A percentile compares a stretch with the other conserved stretches of the same genome.
phyloP scores from a whole-genome alignment of 164 flowering plant genomes.

The Piper longum region DNA sequence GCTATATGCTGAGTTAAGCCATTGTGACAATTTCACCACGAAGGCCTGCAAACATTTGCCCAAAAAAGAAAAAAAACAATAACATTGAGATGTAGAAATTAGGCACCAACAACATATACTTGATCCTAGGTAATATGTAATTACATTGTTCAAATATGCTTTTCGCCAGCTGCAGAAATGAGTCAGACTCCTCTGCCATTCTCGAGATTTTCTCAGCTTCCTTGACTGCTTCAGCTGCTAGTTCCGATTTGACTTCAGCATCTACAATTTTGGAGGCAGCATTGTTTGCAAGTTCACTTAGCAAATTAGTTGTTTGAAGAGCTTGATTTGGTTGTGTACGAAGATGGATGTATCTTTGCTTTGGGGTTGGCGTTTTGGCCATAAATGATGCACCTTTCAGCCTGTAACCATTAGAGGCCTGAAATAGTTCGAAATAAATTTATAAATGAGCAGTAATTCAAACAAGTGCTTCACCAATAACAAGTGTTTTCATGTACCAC shows the following conservation, averaged over 20 bases:
- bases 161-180: conserved; percentile 32
- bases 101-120: not conserved
- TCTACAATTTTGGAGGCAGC: conserved; percentile 68
- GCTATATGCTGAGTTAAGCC: conserved; percentile 10
- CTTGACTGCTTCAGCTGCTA: conserved; percentile 66
- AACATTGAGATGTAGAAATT: not conserved
- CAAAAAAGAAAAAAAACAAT: not conserved
- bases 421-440: conserved; percentile 2
- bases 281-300: conserved; percentile 39
- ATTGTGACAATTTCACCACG: conserved; percentile 26
- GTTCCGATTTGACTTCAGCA: conserved; percentile 56
- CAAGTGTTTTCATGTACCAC: not conserved
- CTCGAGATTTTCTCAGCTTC: conserved; percentile 51
- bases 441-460: not conserved
- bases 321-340: conserved; percentile 16
- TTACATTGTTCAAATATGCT: conserved; percentile 64
- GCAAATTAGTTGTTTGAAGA: conserved; percentile 13
- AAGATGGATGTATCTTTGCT: conserved; percentile 17
- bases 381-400: conserved; percentile 20
- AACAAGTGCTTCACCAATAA: not conserved
- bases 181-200: conserved; percentile 59
- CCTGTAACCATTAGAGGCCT: conserved; percentile 51
- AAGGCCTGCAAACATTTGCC: conserved; percentile 14
- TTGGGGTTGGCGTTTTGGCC: conserved; percentile 33
- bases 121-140: not conserved